Evolutionary conservation across 495 filamentous ascomycete species (phyloP), one percentile per base, ranked within the genome.

Genomic region (Penicillium canariense): DNA sequence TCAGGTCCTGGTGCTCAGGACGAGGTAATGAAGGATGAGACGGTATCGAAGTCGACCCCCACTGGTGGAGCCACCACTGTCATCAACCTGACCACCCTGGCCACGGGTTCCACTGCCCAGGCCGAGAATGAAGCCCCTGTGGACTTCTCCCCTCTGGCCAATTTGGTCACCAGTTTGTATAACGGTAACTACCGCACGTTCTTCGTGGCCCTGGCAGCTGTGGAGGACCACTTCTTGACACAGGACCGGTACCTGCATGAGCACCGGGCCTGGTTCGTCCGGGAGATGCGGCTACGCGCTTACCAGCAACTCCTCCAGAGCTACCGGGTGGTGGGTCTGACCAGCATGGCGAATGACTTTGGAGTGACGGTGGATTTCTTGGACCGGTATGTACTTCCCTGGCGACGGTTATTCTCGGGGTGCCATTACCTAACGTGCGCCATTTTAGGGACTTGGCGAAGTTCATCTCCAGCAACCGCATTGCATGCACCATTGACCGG

Each of bases 251-350:
- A 97, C 72, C 77, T 98, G 49, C 84, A 89, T 61, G 95, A 97
- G 76, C 94, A 98, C 73, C 87, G 86, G 57, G 82, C 84, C 54
- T 98, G 93, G 93, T 97, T 91, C 71, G 91, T 97, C 52, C 88
- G 94, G 28, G 94, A 98, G 77, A 98, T 97, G 94, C 86, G 94
- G 52, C 83, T 96, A 42, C 84, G 92, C 49, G 93, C 89, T 34
- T 98, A 98, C 70, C 88, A 94, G 71, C 94, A 98, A 73, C 81
- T 98, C 23, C 81, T 98, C n/a, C 91, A 96, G 75, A 94, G 89
- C 67, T 98, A 98, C 70, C 86, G 91, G 28, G 90, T 97, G n/a
- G 94, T 98, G 17, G 90, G 91, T 7, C 77, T 98, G 63, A 85
- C 85, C 67, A 96, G 87, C 77, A 98, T 98, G 93, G 94, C 94